Percentiles rank a stretch among this genome's conserved stretches.
Conservation (phyloP, 306 rosid species). For the Quercus aquifolioides region DNA sequence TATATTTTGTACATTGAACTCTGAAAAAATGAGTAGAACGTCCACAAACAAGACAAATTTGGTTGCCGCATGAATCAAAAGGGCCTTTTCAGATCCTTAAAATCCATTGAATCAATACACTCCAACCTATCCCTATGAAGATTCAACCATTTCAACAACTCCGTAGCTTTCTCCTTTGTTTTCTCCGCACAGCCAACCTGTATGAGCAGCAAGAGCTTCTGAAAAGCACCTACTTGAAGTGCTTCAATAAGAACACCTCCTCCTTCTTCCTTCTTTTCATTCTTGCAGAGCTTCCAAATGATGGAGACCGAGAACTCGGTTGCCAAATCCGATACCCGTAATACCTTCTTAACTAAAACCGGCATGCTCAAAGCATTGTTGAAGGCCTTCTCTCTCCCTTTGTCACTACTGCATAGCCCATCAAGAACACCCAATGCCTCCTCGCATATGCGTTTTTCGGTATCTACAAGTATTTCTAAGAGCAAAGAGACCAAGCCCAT, state of each 20-base stretch:
- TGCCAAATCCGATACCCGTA: conserved; percentile 62
- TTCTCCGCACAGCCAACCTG: conserved; percentile 72
- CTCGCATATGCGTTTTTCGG: conserved; percentile 57
- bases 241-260: conserved; percentile 49
- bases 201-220: conserved; percentile 72
- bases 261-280: conserved; percentile 30
- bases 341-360: conserved; percentile 66
- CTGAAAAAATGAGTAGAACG: not conserved
- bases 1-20: not conserved
- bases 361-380: conserved; percentile 69
- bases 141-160: conserved; percentile 73
- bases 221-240: conserved; percentile 66
- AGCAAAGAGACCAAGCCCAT: conserved; percentile 60
- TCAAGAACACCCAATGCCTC: conserved; percentile 66
- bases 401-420: conserved; percentile 38
- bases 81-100: conserved; percentile 52
- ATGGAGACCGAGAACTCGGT: conserved; percentile 58
- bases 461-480: conserved; percentile 61
- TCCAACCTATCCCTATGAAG: conserved; percentile 46
- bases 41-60: not conserved
- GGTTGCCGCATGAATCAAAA: conserved; percentile 21
- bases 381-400: conserved; percentile 51
- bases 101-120: conserved; percentile 65
- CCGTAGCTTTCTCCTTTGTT: conserved; percentile 62
- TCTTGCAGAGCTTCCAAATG: conserved; percentile 63